These are phyloP conservation scores for Fusarium tupiense DNA, from an alignment of 2,329 filamentous ascomycete genomes.

Conservation along the genomic window DNA sequence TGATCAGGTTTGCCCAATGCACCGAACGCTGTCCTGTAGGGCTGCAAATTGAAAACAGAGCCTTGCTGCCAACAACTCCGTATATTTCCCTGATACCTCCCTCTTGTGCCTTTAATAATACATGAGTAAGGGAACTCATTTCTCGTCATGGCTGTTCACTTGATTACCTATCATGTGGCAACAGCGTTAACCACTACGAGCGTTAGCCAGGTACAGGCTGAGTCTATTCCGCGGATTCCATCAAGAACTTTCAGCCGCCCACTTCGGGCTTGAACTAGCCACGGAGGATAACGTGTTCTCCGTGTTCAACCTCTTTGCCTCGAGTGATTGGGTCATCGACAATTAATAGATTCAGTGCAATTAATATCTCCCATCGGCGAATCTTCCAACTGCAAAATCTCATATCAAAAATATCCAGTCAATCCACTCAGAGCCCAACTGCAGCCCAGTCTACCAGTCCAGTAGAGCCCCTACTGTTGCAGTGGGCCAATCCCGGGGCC, in stretches of 20 bases:
- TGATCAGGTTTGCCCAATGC: slow-evolving; percentile 5
- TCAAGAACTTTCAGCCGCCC: slow-evolving; percentile 3
- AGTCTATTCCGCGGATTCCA: slow-evolving; percentile 1
- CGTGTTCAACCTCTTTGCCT: background rate
- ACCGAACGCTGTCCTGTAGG: background rate
- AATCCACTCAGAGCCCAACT: slow-evolving; percentile 3
- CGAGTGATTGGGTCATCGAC: slow-evolving; percentile 5
- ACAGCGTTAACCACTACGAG: slow-evolving; percentile 13
- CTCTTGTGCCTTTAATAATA: background rate
- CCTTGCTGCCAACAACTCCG: background rate
- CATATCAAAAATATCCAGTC: slow-evolving; percentile 4
- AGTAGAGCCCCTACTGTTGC: background rate
- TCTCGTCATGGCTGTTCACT: background rate
- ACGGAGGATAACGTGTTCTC: background rate
- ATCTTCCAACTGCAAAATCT: background rate
- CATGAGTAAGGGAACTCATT: background rate
- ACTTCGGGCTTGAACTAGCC: slow-evolving; percentile 7
- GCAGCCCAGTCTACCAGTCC: background rate
- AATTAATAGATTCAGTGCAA: slow-evolving; percentile 1
- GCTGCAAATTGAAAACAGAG: background rate
- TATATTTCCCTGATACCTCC: background rate
- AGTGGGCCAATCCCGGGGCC: slow-evolving; percentile 7
- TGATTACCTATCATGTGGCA: slow-evolving; percentile 4
- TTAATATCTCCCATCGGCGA: background rate
- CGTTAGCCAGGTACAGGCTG: slow-evolving; percentile 25